A percentile compares a stretch with the other conserved stretches of the same genome.
phyloP scores from a whole-genome alignment of 331 rosid species.

The Spiraea crenata region DNA sequence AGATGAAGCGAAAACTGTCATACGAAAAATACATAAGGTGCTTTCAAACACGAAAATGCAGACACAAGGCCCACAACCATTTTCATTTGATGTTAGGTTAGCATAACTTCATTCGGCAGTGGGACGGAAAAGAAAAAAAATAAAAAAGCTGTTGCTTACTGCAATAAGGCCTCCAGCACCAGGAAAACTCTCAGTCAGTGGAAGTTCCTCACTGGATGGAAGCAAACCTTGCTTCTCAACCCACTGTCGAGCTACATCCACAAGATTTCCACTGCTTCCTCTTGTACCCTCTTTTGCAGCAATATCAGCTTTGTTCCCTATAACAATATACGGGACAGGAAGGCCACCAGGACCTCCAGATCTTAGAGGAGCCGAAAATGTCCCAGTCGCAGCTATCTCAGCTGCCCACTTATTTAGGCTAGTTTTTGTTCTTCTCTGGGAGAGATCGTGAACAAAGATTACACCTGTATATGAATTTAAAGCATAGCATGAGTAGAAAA shows the following conservation, averaged over 20 bases:
- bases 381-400: slow-evolving; percentile 85
- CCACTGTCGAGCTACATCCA: slow-evolving; percentile 97
- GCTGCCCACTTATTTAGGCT: slow-evolving; percentile 98
- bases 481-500: slow-evolving; percentile 14
- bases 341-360: slow-evolving; percentile 94
- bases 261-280: slow-evolving; percentile 97
- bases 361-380: slow-evolving; percentile 90
- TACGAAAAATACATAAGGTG: neutral
- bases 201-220: slow-evolving; percentile 94
- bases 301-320: slow-evolving; percentile 94
- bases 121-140: neutral
- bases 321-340: slow-evolving; percentile 82
- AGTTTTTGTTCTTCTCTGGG: slow-evolving; percentile 88
- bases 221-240: slow-evolving; percentile 98
- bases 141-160: slow-evolving; percentile 38
- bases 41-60: neutral
- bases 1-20: neutral
- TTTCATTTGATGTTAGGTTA: neutral
- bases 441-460: slow-evolving; percentile 97
- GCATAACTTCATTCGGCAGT: neutral
- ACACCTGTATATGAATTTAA: slow-evolving; percentile 65
- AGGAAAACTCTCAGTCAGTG: slow-evolving; percentile 89
- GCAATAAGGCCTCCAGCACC: slow-evolving; percentile 75
- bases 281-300: slow-evolving; percentile 80
- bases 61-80: neutral